A percentile compares a stretch with the other conserved stretches of the same genome.
Evolutionary conservation across 305 asterid genomes (phyloP).

Genomic region (Fraxinus baroniana): DNA sequence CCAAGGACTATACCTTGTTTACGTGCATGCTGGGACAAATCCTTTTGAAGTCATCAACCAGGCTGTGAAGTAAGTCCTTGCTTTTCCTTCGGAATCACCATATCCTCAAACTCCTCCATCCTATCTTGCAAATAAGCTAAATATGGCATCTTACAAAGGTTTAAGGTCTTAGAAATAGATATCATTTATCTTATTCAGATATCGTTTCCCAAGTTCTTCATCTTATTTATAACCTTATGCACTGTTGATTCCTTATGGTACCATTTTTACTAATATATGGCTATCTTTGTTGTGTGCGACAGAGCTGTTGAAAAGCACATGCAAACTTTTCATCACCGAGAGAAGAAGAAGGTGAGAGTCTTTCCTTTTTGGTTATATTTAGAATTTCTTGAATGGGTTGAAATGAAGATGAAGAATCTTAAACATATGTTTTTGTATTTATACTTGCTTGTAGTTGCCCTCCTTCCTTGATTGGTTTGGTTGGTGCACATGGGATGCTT

Average conservation of each 20-base stretch:
- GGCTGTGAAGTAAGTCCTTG: slow-evolving; percentile 81
- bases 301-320: slow-evolving; percentile 83
- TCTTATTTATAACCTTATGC: slow-evolving; percentile 3
- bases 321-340: slow-evolving; percentile 91
- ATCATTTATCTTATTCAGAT: not conserved
- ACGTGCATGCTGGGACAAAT: slow-evolving; percentile 88
- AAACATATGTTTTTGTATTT: slow-evolving; percentile 16
- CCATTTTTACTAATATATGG: not conserved
- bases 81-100: slow-evolving; percentile 2
- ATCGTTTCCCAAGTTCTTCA: not conserved
- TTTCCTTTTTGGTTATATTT: slow-evolving; percentile 3
- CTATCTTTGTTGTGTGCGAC: slow-evolving; percentile 16
- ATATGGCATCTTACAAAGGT: not conserved
- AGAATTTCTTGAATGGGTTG: slow-evolving; percentile 10
- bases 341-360: slow-evolving; percentile 67
- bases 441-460: slow-evolving; percentile 56
- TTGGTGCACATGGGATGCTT: slow-evolving; percentile 99
- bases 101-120: not conserved
- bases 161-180: not conserved
- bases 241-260: not conserved
- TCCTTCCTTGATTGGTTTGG: slow-evolving; percentile 92
- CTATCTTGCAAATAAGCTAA: not conserved
- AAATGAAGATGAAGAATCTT: not conserved
- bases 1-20: slow-evolving; percentile 86
- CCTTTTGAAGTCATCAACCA: slow-evolving; percentile 90